Evolutionary conservation across 2,329 filamentous ascomycete species (phyloP).

Genomic region (Blastomyces parvus): DNA sequence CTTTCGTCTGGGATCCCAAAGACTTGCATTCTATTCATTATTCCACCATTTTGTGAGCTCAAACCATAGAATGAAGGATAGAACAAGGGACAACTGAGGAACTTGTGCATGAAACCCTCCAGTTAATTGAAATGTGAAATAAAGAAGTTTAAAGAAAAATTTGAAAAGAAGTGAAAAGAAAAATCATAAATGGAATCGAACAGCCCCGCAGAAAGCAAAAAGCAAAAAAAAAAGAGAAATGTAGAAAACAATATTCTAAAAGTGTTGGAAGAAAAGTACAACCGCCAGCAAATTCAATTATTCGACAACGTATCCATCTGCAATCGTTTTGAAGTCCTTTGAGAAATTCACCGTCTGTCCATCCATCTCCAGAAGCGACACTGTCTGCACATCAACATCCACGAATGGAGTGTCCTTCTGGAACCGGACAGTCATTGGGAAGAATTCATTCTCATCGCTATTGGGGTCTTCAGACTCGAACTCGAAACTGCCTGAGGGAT

Average conservation of each 20-base stretch:
- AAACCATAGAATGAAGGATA: background rate
- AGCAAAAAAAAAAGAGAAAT: background rate
- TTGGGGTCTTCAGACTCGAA: conserved; percentile 83
- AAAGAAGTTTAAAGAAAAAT: no score
- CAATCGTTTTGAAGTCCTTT: conserved; percentile 37
- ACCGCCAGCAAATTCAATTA: conserved; percentile 17
- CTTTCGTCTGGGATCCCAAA: background rate
- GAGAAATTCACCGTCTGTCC: conserved; percentile 37
- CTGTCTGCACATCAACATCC: conserved; percentile 67
- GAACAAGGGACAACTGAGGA: background rate
- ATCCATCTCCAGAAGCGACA: conserved; percentile 37
- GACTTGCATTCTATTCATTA: background rate
- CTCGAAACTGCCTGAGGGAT: conserved; percentile 79
- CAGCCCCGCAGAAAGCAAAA: background rate
- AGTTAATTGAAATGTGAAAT: background rate
- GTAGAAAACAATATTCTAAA: conserved; percentile 3
- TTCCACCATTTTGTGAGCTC: background rate
- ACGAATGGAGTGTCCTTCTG: conserved; percentile 77
- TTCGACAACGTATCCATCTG: conserved; percentile 39
- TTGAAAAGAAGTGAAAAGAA: background rate
- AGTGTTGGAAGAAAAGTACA: background rate
- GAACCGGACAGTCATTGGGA: conserved; percentile 92
- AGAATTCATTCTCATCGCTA: conserved; percentile 86
- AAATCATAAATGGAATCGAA: background rate
- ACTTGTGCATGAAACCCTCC: background rate